These are phyloP conservation scores for Botryotinia convoluta DNA, from an alignment of 2,329 filamentous ascomycete species.

Conservation along the genomic window DNA sequence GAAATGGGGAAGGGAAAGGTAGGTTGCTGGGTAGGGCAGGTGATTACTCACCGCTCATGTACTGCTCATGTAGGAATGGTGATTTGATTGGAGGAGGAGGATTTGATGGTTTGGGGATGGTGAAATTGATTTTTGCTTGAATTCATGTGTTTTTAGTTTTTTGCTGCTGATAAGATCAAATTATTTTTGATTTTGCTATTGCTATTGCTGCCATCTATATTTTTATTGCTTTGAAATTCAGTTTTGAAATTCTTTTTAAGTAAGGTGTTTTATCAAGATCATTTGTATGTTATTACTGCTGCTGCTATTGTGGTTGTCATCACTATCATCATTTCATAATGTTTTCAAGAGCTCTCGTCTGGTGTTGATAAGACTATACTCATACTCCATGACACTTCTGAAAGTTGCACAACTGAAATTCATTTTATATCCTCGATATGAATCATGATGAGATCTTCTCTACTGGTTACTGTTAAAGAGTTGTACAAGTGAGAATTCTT, in stretches of 20 bases:
- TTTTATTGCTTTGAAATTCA: not conserved
- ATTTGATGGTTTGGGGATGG: not conserved
- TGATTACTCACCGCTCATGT: not conserved
- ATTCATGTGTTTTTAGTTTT: not conserved
- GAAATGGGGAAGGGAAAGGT: not conserved
- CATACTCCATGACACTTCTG: not conserved
- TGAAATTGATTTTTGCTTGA: not conserved
- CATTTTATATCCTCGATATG: not conserved
- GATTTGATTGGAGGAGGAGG: not conserved
- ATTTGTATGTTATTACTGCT: not conserved
- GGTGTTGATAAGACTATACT: not conserved
- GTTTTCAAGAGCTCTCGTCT: not conserved
- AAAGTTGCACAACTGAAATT: not conserved
- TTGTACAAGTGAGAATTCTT: not conserved
- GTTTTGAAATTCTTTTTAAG: not conserved
- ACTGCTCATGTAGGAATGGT: not conserved
- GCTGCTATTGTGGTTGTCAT: not conserved
- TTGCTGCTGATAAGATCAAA: not conserved
- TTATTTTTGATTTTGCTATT: not conserved
- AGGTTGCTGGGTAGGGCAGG: not conserved
- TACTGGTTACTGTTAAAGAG: not conserved
- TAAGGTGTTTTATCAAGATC: not conserved
- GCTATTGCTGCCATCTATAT: not conserved
- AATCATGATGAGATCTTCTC: not conserved
- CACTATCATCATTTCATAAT: not conserved